Evolutionary conservation across 768 basidiomycete species (phyloP), one percentile per base, ranked within the genome.

Genomic region (Roridomyces roridus): DNA sequence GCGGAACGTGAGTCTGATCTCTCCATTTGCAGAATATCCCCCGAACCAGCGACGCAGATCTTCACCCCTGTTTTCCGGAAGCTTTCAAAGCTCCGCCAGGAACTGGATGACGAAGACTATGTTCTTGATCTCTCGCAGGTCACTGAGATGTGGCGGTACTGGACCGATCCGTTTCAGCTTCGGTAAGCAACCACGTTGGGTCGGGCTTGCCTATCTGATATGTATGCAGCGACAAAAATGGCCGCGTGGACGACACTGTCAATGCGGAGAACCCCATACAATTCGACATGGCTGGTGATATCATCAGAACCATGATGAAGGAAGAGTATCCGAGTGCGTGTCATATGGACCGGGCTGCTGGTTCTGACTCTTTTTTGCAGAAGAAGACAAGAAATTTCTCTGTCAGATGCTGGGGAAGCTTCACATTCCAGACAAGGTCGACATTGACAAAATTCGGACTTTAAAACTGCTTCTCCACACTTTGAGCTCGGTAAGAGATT

Each of bases 121-220:
- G 83, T 85, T 80, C 74, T 87, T 18, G 77, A 77, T 3, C 76
- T 84, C 0, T 70, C 76, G 12, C 86, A 88, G 64, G 80, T 89
- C 37, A 78, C 79, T 0, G 70, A 79, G 18, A 82, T 91, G 79
- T 82, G 92, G 63, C 73, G 85, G 11, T 88, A 91, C 51, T 91
- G 89, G 88, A 90, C 88, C 5, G 86, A 92, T 68, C 89, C 89
- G 0, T 74, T 79, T 55, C 86, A 85, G 60, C 75, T 82, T 31
- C 75, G 79, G 79, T 53, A 65, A 78, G 73, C 34, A 17, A 34
- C 59, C 55, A 31, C 15, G 25, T 42, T 35, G 23, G 28, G 18
- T 36, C 46, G 46, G 21, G 26, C 41, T 55, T 26, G 51, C n/a
- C 24, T 10, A 34, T 8, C 31, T 34, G 10, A 34, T 8, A 34